Evolutionary conservation across 495 filamentous ascomycete species (phyloP).

Genomic region (Aspergillus campestris): DNA sequence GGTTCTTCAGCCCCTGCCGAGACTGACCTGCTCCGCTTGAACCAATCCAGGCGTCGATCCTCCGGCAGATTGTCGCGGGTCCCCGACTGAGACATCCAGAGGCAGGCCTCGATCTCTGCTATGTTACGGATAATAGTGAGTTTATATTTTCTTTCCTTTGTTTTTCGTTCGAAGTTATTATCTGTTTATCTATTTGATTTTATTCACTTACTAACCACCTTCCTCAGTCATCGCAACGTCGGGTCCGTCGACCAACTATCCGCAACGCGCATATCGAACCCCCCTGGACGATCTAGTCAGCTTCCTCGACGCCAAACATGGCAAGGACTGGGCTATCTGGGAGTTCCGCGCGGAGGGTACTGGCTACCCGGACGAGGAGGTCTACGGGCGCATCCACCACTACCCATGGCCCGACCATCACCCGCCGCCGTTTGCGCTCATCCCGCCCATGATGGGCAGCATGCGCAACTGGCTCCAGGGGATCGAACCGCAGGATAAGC

Average conservation of each 20-base stretch:
- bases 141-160: neutral
- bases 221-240: constrained; percentile 61
- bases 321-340: constrained; percentile 82
- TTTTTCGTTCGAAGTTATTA: neutral
- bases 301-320: constrained; percentile 81
- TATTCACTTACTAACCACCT: neutral
- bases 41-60: constrained; percentile 47
- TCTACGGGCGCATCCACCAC: constrained; percentile 74
- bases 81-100: constrained; percentile 76
- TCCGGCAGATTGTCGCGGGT: constrained; percentile 69
- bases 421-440: constrained; percentile 82
- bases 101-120: constrained; percentile 88
- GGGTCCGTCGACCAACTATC: constrained; percentile 79
- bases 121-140: constrained; percentile 72
- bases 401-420: constrained; percentile 97
- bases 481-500: constrained; percentile 24
- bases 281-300: constrained; percentile 75
- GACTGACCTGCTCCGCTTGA: constrained; percentile 13
- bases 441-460: constrained; percentile 78
- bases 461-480: constrained; percentile 80
- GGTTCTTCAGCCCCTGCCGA: constrained; percentile 5
- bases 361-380: constrained; percentile 84
- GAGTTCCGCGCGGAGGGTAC: constrained; percentile 96
- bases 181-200: neutral
- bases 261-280: constrained; percentile 84